These are phyloP conservation scores for Colletotrichum acutatum DNA, from an alignment of 2,329 filamentous ascomycete genomes.

Conservation along the genomic window DNA sequence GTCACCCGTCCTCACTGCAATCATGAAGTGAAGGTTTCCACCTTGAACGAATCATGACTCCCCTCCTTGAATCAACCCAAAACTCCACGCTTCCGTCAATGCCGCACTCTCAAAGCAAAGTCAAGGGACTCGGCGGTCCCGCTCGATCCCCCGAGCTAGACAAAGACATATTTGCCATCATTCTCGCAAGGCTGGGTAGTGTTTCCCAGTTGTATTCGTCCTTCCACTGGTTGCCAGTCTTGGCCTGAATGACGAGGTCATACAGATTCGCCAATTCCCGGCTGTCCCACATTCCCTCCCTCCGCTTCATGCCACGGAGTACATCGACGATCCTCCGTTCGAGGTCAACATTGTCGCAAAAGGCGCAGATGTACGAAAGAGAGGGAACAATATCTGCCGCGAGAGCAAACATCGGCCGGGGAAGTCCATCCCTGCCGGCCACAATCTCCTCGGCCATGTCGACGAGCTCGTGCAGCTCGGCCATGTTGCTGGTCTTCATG, in stretches of 20 bases:
- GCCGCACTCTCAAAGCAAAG: neutral
- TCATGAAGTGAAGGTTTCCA: neutral
- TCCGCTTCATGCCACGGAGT: constrained; percentile 26
- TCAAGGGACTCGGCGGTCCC: neutral
- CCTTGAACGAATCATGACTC: neutral
- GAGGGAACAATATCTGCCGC: constrained; percentile 23
- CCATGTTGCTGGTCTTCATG: neutral
- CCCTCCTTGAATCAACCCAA: neutral
- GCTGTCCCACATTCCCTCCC: constrained; percentile 37
- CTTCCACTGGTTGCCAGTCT: constrained; percentile 20
- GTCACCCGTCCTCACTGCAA: neutral
- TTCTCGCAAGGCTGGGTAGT: constrained; percentile 16
- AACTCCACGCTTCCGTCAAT: neutral
- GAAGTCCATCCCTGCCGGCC: neutral
- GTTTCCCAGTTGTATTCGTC: constrained; percentile 31
- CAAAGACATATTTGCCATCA: constrained; percentile 10
- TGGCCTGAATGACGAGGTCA: constrained; percentile 3
- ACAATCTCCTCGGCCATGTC: constrained; percentile 27
- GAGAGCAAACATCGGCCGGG: constrained; percentile 17
- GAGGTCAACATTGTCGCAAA: constrained; percentile 26
- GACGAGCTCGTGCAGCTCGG: neutral
- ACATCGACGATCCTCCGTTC: constrained; percentile 28
- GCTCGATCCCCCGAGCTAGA: neutral
- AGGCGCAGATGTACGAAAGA: constrained; percentile 31
- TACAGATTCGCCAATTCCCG: constrained; percentile 31